These are phyloP conservation scores for Eucalyptus erythrocorys DNA, from an alignment of 345 rosid species.

Conservation along the genomic window DNA sequence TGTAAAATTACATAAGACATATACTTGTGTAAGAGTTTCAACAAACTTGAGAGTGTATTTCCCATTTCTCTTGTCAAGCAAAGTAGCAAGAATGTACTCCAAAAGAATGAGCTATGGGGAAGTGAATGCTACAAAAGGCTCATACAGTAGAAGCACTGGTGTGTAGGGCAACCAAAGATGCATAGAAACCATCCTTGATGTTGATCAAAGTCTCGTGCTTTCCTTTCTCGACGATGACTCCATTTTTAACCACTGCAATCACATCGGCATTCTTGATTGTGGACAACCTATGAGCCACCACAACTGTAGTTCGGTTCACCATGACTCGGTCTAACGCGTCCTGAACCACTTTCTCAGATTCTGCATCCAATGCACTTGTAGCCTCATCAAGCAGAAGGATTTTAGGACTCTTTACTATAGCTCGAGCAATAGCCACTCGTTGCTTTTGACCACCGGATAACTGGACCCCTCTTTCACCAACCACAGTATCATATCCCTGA, in stretches of 20 bases:
- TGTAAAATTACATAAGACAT: not conserved
- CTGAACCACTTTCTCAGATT: slow-evolving; percentile 37
- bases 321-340: slow-evolving; percentile 35
- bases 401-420: slow-evolving; percentile 34
- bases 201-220: slow-evolving; percentile 35
- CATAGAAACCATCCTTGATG: slow-evolving; percentile 27
- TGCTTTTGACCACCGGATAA: slow-evolving; percentile 56
- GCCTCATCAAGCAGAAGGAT: slow-evolving; percentile 48
- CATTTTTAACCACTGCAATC: slow-evolving; percentile 45
- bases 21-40: not conserved
- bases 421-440: slow-evolving; percentile 47
- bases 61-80: not conserved
- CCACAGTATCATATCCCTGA: slow-evolving; percentile 44
- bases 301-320: slow-evolving; percentile 32
- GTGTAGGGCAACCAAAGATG: slow-evolving; percentile 37
- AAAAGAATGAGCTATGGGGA: not conserved
- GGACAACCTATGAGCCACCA: slow-evolving; percentile 46
- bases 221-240: slow-evolving; percentile 50
- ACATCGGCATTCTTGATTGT: slow-evolving; percentile 49
- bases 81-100: not conserved
- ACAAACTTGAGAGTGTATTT: not conserved
- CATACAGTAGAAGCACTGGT: slow-evolving; percentile 10
- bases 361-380: slow-evolving; percentile 53
- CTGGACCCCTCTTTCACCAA: slow-evolving; percentile 48
- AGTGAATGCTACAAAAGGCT: not conserved